phyloP scores from a whole-genome alignment of 1,139 yeast genomes.

The Yamadazyma atmosphaerica region DNA sequence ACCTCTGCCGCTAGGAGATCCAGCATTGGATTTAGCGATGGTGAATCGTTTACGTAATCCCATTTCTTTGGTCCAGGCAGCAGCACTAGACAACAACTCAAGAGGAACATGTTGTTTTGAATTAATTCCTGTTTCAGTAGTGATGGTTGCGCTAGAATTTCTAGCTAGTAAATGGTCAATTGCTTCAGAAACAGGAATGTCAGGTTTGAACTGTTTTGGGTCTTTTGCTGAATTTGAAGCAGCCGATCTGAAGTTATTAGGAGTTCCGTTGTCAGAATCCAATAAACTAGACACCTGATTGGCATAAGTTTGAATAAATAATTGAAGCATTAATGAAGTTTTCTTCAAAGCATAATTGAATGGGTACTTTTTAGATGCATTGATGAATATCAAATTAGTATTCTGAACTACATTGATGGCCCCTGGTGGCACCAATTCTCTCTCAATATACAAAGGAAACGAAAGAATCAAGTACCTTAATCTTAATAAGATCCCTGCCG shows the following conservation, averaged over 20 bases:
- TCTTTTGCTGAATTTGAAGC: constrained; percentile 3
- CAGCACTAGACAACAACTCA: constrained; percentile 40
- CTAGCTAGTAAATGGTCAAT: neutral
- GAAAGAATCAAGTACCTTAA: constrained; percentile 57
- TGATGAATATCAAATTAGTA: constrained; percentile 40
- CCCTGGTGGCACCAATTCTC: constrained; percentile 49
- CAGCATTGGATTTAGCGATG: neutral
- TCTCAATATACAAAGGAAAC: constrained; percentile 51
- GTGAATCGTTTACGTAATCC: neutral
- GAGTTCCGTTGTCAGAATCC: constrained; percentile 26
- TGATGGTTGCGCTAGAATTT: constrained; percentile 4
- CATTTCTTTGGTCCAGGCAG: constrained; percentile 20
- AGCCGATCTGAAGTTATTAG: constrained; percentile 22
- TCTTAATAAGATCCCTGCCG: constrained; percentile 65
- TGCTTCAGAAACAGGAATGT: neutral
- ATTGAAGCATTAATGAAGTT: constrained; percentile 52
- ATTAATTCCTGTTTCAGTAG: constrained; percentile 16
- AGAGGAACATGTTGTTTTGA: constrained; percentile 25
- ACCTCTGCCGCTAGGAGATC: neutral
- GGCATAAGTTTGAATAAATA: constrained; percentile 61
- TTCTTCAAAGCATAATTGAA: constrained; percentile 54
- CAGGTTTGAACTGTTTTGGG: neutral
- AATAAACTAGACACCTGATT: constrained; percentile 44
- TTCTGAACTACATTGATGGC: constrained; percentile 46
- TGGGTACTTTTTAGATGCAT: constrained; percentile 38